Percentiles rank a stretch among this genome's conserved stretches.
Evolutionary conservation across 768 basidiomycete genomes (phyloP).

Genomic region (Auriscalpium vulgare): DNA sequence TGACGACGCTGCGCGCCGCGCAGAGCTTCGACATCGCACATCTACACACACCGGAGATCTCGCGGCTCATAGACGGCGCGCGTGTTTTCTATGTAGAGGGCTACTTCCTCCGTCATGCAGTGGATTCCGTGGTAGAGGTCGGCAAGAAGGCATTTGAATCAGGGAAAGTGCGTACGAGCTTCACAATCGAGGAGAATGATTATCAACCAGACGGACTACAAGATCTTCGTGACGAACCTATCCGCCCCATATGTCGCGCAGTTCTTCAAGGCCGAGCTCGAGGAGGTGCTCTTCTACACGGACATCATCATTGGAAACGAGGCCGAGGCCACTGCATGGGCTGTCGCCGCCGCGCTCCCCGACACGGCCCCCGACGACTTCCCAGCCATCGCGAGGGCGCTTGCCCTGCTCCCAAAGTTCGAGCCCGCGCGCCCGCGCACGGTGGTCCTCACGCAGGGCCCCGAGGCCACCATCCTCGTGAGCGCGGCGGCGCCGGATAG

Average conservation of each 20-base stretch:
- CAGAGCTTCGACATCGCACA: constrained; percentile 84
- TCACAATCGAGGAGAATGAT: no score
- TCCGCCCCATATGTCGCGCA: constrained; percentile 98
- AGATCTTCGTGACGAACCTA: constrained; percentile 88
- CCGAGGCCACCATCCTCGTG: constrained; percentile 74
- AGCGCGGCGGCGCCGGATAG: constrained; percentile 45
- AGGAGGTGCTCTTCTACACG: constrained; percentile 72
- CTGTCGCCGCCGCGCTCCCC: constrained; percentile 59
- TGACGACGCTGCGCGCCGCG: constrained; percentile 83
- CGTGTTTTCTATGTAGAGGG: constrained; percentile 92
- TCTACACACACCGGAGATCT: constrained; percentile 66
- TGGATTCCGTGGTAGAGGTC: constrained; percentile 59
- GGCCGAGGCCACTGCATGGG: constrained; percentile 85
- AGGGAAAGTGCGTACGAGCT: constrained; percentile 51
- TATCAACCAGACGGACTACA: constrained; percentile 22
- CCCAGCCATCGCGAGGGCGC: constrained; percentile 58
- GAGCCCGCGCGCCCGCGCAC: constrained; percentile 70
- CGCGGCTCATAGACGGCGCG: constrained; percentile 69
- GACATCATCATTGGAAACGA: constrained; percentile 96
- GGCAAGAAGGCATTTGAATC: constrained; percentile 68
- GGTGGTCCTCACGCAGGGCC: constrained; percentile 91
- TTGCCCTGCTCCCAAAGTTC: constrained; percentile 67
- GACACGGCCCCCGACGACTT: constrained; percentile 50
- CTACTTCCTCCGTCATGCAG: constrained; percentile 85
- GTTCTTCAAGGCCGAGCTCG: constrained; percentile 81